These are phyloP conservation scores for Phytophthora citricola DNA, from an alignment of 352 stramenopile species.

Conservation along the genomic window DNA sequence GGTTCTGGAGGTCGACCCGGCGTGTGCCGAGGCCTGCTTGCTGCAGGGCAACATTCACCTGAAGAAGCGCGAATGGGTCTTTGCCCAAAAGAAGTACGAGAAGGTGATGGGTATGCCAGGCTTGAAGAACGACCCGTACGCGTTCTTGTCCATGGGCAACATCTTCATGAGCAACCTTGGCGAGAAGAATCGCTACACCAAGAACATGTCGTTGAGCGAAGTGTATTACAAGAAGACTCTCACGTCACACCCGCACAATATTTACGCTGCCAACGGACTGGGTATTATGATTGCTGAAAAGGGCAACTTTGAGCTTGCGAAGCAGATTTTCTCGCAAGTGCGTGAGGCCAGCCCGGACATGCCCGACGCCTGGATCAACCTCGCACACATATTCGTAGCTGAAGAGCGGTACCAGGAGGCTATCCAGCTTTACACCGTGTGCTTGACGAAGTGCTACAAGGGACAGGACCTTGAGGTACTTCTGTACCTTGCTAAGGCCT, in stretches of 20 bases:
- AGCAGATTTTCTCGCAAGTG: slow-evolving; percentile 97
- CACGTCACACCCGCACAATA: slow-evolving; percentile 92
- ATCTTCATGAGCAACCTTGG: slow-evolving; percentile 99
- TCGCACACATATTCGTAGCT: slow-evolving; percentile 97
- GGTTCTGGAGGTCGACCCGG: slow-evolving; percentile 91
- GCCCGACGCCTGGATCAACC: slow-evolving; percentile 96
- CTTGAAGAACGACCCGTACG: slow-evolving; percentile 96
- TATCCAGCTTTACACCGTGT: slow-evolving; percentile 96
- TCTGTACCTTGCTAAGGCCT: slow-evolving; percentile 88
- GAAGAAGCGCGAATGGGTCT: slow-evolving; percentile 94
- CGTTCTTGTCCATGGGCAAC: slow-evolving; percentile 97
- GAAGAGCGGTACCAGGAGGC: slow-evolving; percentile 96
- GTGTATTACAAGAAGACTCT: slow-evolving; percentile 98
- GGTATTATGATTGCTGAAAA: slow-evolving; percentile 98
- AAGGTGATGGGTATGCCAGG: slow-evolving; percentile 95
- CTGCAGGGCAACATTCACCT: slow-evolving; percentile 97
- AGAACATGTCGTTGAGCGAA: slow-evolving; percentile 95
- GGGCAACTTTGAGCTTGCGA: slow-evolving; percentile 95
- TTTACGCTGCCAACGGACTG: slow-evolving; percentile 97
- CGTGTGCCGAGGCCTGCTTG: slow-evolving; percentile 93
- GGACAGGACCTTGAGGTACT: slow-evolving; percentile 85
- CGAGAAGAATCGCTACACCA: slow-evolving; percentile 95
- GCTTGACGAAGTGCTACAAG: slow-evolving; percentile 90
- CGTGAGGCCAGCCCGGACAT: slow-evolving; percentile 96
- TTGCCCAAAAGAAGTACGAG: slow-evolving; percentile 95